Conservation (phyloP, 768 basidiomycete species). For the Rubroboletus satanas region DNA sequence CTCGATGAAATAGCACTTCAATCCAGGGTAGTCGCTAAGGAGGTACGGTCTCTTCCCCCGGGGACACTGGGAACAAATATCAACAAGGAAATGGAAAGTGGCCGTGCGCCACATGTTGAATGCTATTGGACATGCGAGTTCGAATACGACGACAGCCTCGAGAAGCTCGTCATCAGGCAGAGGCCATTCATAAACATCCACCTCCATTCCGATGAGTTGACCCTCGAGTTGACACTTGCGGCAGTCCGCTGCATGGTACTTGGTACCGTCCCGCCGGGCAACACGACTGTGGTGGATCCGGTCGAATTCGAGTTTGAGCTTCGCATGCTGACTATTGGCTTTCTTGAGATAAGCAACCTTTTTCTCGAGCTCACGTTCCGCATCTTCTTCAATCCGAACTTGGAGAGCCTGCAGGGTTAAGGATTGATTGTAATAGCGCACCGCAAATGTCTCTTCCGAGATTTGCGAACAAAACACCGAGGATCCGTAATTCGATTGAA, state of each 20-base stretch:
- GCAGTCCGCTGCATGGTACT: not conserved
- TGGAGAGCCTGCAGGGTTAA: conserved; percentile 23
- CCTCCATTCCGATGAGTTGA: conserved; percentile 17
- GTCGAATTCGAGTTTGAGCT: not conserved
- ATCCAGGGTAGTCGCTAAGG: not conserved
- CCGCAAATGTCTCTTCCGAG: conserved; percentile 24
- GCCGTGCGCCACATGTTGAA: conserved; percentile 38
- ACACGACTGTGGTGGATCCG: not conserved
- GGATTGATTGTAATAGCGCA: conserved; percentile 35
- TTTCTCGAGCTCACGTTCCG: conserved; percentile 10
- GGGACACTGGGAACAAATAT: conserved; percentile 25
- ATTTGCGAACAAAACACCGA: conserved; percentile 34
- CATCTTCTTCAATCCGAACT: conserved; percentile 29
- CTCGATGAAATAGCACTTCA: not conserved
- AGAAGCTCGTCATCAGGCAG: conserved; percentile 29
- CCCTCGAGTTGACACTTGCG: conserved; percentile 25
- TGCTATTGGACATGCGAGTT: conserved; percentile 34
- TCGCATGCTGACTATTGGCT: conserved; percentile 9
- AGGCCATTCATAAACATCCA: conserved; percentile 44
- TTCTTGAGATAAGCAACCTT: conserved; percentile 24
- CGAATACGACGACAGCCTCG: conserved; percentile 37
- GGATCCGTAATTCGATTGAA: conserved; percentile 2
- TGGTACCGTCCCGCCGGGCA: too few relatives aligned
- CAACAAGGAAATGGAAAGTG: conserved; percentile 29
- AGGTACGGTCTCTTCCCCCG: not conserved